Percentiles rank a stretch among this genome's conserved stretches.
Conservation (phyloP, 148 eudicot species). For the Fagopyrum homotropicum region DNA sequence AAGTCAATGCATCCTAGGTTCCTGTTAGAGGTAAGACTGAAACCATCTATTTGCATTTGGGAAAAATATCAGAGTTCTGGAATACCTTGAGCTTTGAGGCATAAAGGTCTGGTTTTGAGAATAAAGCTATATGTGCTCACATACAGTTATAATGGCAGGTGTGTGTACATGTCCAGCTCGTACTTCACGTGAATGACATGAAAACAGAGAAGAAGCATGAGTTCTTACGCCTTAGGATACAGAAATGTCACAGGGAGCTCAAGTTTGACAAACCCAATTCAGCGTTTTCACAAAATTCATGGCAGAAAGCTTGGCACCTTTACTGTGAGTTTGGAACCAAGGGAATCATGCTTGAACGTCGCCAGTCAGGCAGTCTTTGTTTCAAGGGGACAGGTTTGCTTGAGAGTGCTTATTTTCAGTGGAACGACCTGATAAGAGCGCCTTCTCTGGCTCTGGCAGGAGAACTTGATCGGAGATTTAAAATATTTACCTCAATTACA, state of each 20-base stretch:
- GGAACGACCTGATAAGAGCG: conserved; percentile 80
- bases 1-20: conserved; percentile 70
- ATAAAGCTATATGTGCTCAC: conserved; percentile 6
- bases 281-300: conserved; percentile 32
- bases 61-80: background rate
- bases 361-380: conserved; percentile 53
- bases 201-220: conserved; percentile 33
- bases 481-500: conserved; percentile 62
- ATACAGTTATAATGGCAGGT: conserved; percentile 31
- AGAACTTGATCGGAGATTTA: conserved; percentile 44
- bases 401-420: conserved; percentile 42
- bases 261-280: conserved; percentile 48
- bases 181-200: conserved; percentile 23
- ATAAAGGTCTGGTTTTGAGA: background rate
- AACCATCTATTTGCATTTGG: background rate
- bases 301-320: conserved; percentile 66
- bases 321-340: conserved; percentile 83
- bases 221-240: conserved; percentile 50
- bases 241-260: conserved; percentile 67
- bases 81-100: background rate
- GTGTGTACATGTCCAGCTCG: conserved; percentile 47
- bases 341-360: conserved; percentile 56
- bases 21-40: conserved; percentile 64
- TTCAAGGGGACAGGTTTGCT: conserved; percentile 48
- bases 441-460: conserved; percentile 54